Evolutionary conservation across 345 rosid species (phyloP), one percentile per base, ranked within the genome.

Genomic region (Microcos paniculata): DNA sequence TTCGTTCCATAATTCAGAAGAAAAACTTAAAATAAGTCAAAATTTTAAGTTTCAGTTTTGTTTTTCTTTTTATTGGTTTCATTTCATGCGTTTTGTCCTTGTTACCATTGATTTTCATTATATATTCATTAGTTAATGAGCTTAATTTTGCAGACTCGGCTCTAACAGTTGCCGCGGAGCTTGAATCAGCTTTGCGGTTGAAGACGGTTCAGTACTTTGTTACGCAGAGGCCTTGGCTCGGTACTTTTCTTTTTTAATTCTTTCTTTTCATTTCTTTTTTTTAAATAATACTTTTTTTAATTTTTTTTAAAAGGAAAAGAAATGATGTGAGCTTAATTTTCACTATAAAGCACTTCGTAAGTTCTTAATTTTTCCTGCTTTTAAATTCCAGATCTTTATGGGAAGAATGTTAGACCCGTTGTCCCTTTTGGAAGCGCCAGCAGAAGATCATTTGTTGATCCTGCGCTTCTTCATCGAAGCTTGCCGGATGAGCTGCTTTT

Each of bases 401-500:
- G 98, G 59, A 80, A 90, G 52, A 86, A 95, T 85, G 89, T 95
- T 43, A 84, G 96, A 72, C 98, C 96, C 0, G 93, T 93, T 70
- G 90, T 96, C 40, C 97, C 99, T 8, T 88, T 81, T 63, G 94
- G 94, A 78, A 95, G 98, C 65, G 81, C 84, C 40, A 88, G 93
- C 76, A 77, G 94, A 78, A 88, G 80, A 70, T 89, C 88, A 0
- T 77, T 74, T 74, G 82, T 80, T 77, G 96, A 93, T 80, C 88
- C 97, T 0, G 94, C 99, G 11, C 83, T 87, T 65, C 80, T 93
- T 62, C 97, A 95, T 81, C 93, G 96, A 28, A 68, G 77, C 85
- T 88, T 95, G 84, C 99, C 97, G 0, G 99, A 95, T 86, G 99
- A 95, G 83, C 88, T 95, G 75, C 94, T 91, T 69, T 86, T 88